A percentile compares a stretch with the other conserved stretches of the same genome.
These are phyloP conservation scores for Eimeria praecox DNA, from an alignment of 169 alveolate genomes.

Conservation along the genomic window DNA sequence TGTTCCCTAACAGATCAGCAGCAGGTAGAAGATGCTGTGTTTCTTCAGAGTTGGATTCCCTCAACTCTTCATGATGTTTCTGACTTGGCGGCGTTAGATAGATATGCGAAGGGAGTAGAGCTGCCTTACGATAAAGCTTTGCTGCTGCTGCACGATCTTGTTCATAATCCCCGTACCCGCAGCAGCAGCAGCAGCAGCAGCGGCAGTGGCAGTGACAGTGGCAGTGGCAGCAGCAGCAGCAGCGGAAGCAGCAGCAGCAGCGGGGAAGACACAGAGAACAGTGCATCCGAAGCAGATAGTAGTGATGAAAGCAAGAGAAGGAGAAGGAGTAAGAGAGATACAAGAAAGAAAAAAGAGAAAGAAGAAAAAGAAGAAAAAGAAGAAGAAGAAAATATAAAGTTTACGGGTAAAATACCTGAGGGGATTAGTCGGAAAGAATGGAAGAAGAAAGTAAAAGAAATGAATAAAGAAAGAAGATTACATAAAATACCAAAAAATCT, in stretches of 20 bases:
- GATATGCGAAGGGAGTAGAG: neutral
- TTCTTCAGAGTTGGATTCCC: constrained; percentile 89
- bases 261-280: neutral
- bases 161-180: neutral
- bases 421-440: constrained; percentile 79
- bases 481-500: constrained; percentile 78
- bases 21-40: constrained; percentile 84
- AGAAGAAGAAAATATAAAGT: neutral
- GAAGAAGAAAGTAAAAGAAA: constrained; percentile 83
- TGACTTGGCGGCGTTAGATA: constrained; percentile 86
- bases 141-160: neutral
- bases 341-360: neutral
- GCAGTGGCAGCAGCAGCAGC: constrained; percentile 49
- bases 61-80: constrained; percentile 87
- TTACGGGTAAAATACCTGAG: constrained; percentile 81
- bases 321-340: neutral
- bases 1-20: neutral
- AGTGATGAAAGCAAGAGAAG: neutral
- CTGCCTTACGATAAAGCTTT: constrained; percentile 9
- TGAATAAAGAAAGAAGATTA: constrained; percentile 74
- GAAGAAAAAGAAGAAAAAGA: constrained; percentile 38
- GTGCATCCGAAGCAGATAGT: neutral
- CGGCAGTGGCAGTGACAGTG: constrained; percentile 45
- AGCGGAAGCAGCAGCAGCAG: constrained; percentile 65
- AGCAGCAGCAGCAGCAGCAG: constrained; percentile 56